Evolutionary conservation across 2,329 filamentous ascomycete genomes (phyloP).

Genomic region (Colletotrichum sp.): DNA sequence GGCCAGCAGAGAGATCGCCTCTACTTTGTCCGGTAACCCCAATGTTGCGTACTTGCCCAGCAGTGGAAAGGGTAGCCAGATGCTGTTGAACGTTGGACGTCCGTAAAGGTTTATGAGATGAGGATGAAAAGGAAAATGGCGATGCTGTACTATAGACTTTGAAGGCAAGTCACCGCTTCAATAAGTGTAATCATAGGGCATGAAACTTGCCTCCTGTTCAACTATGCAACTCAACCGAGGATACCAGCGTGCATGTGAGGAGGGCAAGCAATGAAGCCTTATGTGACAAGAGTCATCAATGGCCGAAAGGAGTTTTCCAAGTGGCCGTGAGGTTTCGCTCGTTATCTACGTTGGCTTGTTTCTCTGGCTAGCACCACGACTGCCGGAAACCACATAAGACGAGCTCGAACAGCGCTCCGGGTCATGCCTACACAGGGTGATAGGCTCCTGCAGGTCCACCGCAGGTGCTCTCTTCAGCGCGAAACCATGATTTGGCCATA

Average conservation of each 20-base stretch:
- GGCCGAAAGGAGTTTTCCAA: not conserved
- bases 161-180: slow-evolving; percentile 30
- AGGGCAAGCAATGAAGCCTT: not conserved
- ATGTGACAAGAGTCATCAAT: not conserved
- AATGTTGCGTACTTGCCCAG: slow-evolving; percentile 91
- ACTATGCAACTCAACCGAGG: not conserved
- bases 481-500: not conserved
- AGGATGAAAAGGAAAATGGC: not conserved
- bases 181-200: slow-evolving; percentile 25
- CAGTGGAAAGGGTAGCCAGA: slow-evolving; percentile 68
- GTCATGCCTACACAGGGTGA: too few relatives aligned
- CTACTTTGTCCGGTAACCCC: slow-evolving; percentile 86
- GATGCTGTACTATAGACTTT: slow-evolving; percentile 20
- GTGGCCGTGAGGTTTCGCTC: not conserved
- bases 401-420: too few relatives aligned
- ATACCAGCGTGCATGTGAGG: not conserved
- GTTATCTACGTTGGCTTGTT: not conserved
- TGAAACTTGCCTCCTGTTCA: slow-evolving; percentile 11
- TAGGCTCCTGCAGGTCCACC: too few relatives aligned
- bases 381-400: not conserved
- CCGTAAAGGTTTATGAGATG: slow-evolving; percentile 29
- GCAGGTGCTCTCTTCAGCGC: not conserved
- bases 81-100: slow-evolving; percentile 58
- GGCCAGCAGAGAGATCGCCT: slow-evolving; percentile 93
- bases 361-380: not conserved